These are phyloP conservation scores for Vitellaria paradoxa DNA, from an alignment of 179 eudicot genomes.

Conservation along the genomic window DNA sequence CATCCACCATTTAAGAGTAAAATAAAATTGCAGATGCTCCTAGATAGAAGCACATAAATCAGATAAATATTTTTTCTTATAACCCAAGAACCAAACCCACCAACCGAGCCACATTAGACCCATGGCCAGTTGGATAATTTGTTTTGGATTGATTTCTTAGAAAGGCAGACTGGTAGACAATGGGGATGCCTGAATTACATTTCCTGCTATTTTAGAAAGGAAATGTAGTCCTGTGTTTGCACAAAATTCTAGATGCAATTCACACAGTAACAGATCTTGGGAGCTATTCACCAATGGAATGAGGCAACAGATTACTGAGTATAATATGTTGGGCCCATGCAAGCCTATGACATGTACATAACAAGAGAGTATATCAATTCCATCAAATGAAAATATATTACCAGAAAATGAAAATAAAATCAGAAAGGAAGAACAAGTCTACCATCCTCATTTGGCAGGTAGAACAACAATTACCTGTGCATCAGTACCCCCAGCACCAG, in stretches of 20 bases:
- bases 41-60: neutral
- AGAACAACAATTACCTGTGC: slow-evolving; percentile 69
- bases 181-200: neutral
- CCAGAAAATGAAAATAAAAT: neutral
- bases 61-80: neutral
- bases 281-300: neutral
- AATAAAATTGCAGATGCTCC: neutral
- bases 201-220: neutral
- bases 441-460: neutral
- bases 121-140: neutral
- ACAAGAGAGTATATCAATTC: neutral
- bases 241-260: neutral
- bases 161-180: neutral
- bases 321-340: neutral
- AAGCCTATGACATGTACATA: neutral
- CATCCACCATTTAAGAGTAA: neutral
- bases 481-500: slow-evolving; percentile 99
- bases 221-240: neutral
- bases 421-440: neutral
- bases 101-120: neutral
- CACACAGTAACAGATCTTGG: neutral
- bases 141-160: neutral
- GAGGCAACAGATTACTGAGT: neutral
- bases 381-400: neutral
- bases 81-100: too few relatives aligned